phyloP scores from a whole-genome alignment of 176 grass and related monocot genomes.

The Oryza punctata region DNA sequence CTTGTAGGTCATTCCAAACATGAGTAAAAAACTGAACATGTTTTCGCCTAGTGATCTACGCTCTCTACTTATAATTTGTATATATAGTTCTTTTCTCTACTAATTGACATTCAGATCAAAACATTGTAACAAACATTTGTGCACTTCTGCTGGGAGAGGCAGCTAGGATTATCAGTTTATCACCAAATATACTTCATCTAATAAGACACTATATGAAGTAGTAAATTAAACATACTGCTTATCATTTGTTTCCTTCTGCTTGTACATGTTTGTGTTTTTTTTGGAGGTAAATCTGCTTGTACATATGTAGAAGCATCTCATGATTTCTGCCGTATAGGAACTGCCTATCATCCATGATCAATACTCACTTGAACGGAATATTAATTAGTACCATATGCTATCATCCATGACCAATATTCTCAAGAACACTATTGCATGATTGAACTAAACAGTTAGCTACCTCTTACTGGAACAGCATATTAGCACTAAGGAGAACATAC shows the following conservation, averaged over 20 bases:
- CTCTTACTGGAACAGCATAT: neutral
- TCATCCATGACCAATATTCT: neutral
- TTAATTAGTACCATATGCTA: neutral
- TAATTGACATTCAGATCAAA: neutral
- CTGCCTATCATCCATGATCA: too few relatives aligned
- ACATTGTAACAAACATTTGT: neutral
- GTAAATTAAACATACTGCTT: conserved; percentile 5
- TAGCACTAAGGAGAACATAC: neutral
- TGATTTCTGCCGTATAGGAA: neutral
- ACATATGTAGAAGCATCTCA: conserved; percentile 10
- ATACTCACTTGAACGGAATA: neutral
- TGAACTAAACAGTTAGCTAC: neutral
- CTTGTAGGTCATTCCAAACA: neutral
- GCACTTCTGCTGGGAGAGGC: neutral
- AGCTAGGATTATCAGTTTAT: neutral
- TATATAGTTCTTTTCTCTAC: neutral
- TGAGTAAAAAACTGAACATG: neutral
- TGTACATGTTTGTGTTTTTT: neutral
- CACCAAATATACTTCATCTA: neutral
- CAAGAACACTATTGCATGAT: conserved; percentile 8
- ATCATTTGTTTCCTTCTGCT: neutral
- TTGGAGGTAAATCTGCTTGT: neutral
- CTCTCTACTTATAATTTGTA: neutral
- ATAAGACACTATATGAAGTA: conserved; percentile 3
- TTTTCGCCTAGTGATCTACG: neutral